Evolutionary conservation across 1,284 basidiomycete species (phyloP).

Genomic region (Leccinum subrobustum): DNA sequence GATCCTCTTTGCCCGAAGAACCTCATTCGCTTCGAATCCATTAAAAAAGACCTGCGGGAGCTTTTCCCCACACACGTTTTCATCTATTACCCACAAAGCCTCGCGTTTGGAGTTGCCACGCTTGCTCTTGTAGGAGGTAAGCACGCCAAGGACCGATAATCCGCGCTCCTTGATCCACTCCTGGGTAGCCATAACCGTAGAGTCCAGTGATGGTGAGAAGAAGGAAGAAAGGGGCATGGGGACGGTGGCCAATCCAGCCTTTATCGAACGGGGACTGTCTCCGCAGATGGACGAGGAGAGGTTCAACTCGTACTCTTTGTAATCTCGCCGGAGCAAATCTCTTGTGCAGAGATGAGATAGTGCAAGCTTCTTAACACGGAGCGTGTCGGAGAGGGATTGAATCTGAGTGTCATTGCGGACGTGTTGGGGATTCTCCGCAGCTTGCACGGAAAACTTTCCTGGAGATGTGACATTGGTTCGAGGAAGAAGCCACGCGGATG

Average conservation of each 20-base stretch:
- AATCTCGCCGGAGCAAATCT: slow-evolving; percentile 87
- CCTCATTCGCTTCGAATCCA: slow-evolving; percentile 56
- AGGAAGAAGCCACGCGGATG: slow-evolving; percentile 60
- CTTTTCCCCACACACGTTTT: slow-evolving; percentile 36
- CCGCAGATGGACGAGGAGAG: slow-evolving; percentile 39
- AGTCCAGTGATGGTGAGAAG: slow-evolving; percentile 37
- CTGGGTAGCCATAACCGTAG: slow-evolving; percentile 43
- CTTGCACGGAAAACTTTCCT: slow-evolving; percentile 11
- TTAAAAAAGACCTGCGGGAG: slow-evolving; percentile 22
- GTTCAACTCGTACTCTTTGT: slow-evolving; percentile 78
- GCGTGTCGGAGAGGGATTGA: slow-evolving; percentile 47
- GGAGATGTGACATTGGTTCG: slow-evolving; percentile 39
- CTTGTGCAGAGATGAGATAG: slow-evolving; percentile 67
- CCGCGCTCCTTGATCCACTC: slow-evolving; percentile 66
- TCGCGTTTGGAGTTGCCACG: slow-evolving; percentile 63
- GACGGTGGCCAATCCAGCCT: slow-evolving; percentile 76
- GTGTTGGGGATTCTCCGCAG: slow-evolving; percentile 5
- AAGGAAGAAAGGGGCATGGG: slow-evolving; percentile 59
- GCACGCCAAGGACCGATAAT: slow-evolving; percentile 70
- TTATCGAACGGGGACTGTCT: slow-evolving; percentile 33
- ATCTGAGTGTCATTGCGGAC: slow-evolving; percentile 39
- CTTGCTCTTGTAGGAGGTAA: slow-evolving; percentile 63
- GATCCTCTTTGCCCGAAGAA: slow-evolving; percentile 50
- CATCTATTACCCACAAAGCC: slow-evolving; percentile 59
- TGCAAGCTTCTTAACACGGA: slow-evolving; percentile 65